Percentiles rank a stretch among this genome's conserved stretches.
Conservation (phyloP, 1,284 basidiomycete species). For the Microbotryum violaceum region DNA sequence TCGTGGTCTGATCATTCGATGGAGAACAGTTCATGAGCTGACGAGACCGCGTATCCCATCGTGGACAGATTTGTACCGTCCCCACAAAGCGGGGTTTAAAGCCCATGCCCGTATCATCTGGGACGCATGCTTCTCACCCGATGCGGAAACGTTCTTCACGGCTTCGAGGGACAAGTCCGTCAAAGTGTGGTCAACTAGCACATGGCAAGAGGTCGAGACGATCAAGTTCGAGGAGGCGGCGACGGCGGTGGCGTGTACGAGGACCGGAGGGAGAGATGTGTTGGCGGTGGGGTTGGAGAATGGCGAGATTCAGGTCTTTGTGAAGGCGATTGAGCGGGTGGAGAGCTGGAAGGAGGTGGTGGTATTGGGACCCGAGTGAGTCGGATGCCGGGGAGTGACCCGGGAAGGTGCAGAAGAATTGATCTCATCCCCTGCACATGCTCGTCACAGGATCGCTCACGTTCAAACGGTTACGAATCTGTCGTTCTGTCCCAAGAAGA, state of each 20-base stretch:
- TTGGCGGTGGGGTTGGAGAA: constrained; percentile 44
- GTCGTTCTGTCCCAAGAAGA: constrained; percentile 14
- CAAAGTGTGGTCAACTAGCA: constrained; percentile 16
- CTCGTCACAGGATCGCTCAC: constrained; percentile 36
- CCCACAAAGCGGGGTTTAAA: constrained; percentile 58
- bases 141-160: constrained; percentile 74
- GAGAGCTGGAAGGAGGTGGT: not conserved
- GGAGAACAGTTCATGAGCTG: too few species aligned
- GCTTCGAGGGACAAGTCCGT: constrained; percentile 95
- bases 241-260: constrained; percentile 38
- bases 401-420: too few species aligned
- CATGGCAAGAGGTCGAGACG: constrained; percentile 29
- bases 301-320: constrained; percentile 39
- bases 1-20: not conserved
- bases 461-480: constrained; percentile 42
- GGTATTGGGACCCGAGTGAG: not conserved
- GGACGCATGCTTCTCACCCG: constrained; percentile 78
- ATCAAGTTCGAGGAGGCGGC: constrained; percentile 42
- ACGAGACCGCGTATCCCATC: too few species aligned
- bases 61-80: constrained; percentile 51
- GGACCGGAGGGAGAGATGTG: constrained; percentile 21
- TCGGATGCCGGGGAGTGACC: not conserved
- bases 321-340: not conserved
- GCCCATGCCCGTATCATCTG: constrained; percentile 89
- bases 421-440: too few species aligned